These are phyloP conservation scores for Candida suzukii DNA, from an alignment of 805 yeast species.

Conservation along the genomic window DNA sequence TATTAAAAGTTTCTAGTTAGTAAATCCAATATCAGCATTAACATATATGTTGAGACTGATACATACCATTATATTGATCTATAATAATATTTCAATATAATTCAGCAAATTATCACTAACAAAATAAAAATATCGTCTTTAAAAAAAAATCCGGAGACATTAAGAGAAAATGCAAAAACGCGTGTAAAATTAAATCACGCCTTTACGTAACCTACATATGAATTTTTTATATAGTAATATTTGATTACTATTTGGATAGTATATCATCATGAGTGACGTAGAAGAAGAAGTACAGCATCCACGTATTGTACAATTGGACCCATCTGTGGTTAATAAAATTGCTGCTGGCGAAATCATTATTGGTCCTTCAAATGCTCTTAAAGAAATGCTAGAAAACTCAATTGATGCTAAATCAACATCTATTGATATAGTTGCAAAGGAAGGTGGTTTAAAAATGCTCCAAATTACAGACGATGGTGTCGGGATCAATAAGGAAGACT, in stretches of 20 bases:
- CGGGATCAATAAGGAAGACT: conserved; percentile 71
- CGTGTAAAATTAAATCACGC: too few species aligned
- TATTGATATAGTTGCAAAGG: conserved; percentile 77
- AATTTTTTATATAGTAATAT: too few species aligned
- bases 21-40: background rate
- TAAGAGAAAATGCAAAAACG: too few species aligned
- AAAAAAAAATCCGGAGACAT: too few species aligned
- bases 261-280: too few species aligned
- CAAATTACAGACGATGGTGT: conserved; percentile 87
- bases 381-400: conserved; percentile 87
- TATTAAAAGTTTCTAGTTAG: background rate
- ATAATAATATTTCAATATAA: too few species aligned
- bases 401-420: conserved; percentile 76
- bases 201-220: too few species aligned
- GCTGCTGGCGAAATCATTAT: conserved; percentile 97
- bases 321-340: conserved; percentile 74
- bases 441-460: conserved; percentile 83
- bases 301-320: conserved; percentile 37
- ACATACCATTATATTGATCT: background rate
- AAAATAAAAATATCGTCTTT: too few species aligned
- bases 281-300: background rate
- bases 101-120: too few species aligned
- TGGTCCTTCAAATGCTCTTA: conserved; percentile 90
- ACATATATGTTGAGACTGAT: too few species aligned
- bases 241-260: too few species aligned